Evolutionary conservation across 352 stramenopile species (phyloP), one percentile per base, ranked within the genome.

Genomic region (Phytophthora idaei): DNA sequence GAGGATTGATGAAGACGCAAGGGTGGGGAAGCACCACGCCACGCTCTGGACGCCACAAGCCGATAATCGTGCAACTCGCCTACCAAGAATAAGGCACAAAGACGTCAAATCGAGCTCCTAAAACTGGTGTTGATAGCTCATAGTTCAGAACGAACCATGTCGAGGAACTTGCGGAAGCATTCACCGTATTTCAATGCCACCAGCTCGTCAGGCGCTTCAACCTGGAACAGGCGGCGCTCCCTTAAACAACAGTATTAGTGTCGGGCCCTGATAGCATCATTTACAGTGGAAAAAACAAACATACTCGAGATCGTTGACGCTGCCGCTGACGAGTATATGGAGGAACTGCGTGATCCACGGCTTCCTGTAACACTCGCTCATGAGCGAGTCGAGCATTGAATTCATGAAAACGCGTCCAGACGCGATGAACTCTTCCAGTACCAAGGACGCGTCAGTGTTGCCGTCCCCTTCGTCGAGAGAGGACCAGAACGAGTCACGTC

Each of bases 341-440:
- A 94, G 54, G 31, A 92, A 88, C 61, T 83, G 77, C 1, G 75
- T 84, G 76, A 92, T 86, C 76, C 81, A 90, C 15, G 82, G 80
- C 31, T 90, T 92, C 29, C 82, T 77, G 31, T 94, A 94, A 52
- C 83, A 90, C 57, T 94, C 85, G 48, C 83, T 94, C 71, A 94
- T 76, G 4, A 94, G 78, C 32, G 74, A 79, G 28, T 94, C 82
- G 21, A 94, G 53, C 57, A 90, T 85, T 21, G 76, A 87, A 59
- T 88, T 85, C 77, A 91, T 81, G 57, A 86, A 92, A 44, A 94
- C 83, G 9, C 83, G 80, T 9, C 85, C 85, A 3, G 86, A 90
- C 10, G 78, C 78, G 51, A 90, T 83, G 66, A 90, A 90, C 49
- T 94, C 83, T 63, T 90, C 79, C 21, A 94, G 61, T 15, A 84